Percentiles rank a stretch among this genome's conserved stretches.
Evolutionary conservation across 2,329 filamentous ascomycete genomes (phyloP).

Genomic region (Aspergillus sp.): DNA sequence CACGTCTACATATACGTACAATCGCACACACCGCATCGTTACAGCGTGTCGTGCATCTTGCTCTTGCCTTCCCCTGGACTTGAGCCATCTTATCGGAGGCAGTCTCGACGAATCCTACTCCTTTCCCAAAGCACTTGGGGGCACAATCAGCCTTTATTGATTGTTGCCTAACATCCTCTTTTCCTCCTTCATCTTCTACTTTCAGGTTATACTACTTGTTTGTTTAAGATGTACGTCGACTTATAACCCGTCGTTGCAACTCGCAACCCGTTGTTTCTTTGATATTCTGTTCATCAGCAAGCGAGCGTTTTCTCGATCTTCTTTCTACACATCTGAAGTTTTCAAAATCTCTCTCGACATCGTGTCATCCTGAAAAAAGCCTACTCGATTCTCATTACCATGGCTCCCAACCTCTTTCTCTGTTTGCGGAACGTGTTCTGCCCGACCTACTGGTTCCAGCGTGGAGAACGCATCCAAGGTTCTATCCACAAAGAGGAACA

Average conservation of each 20-base stretch:
- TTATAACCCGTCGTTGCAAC: slow-evolving; percentile 28
- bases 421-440: slow-evolving; percentile 52
- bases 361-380: slow-evolving; percentile 1
- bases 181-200: slow-evolving; percentile 16
- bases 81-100: neutral
- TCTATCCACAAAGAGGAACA: slow-evolving; percentile 48
- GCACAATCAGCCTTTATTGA: slow-evolving; percentile 10
- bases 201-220: slow-evolving; percentile 23
- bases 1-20: slow-evolving; percentile 1
- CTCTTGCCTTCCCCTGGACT: neutral
- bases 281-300: slow-evolving; percentile 19
- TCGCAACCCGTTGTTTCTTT: slow-evolving; percentile 15
- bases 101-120: slow-evolving; percentile 5
- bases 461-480: slow-evolving; percentile 40
- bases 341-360: neutral
- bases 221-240: slow-evolving; percentile 35
- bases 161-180: slow-evolving; percentile 7
- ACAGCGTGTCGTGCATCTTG: slow-evolving; percentile 6
- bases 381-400: slow-evolving; percentile 24
- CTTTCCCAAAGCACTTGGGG: slow-evolving; percentile 8
- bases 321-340: slow-evolving; percentile 12
- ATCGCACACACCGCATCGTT: slow-evolving; percentile 17
- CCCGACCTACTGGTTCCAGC: slow-evolving; percentile 53
- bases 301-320: slow-evolving; percentile 28
- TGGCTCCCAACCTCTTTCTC: slow-evolving; percentile 55